Evolutionary conservation across 495 filamentous ascomycete genomes (phyloP).

Genomic region (Penicillium mononematosum): DNA sequence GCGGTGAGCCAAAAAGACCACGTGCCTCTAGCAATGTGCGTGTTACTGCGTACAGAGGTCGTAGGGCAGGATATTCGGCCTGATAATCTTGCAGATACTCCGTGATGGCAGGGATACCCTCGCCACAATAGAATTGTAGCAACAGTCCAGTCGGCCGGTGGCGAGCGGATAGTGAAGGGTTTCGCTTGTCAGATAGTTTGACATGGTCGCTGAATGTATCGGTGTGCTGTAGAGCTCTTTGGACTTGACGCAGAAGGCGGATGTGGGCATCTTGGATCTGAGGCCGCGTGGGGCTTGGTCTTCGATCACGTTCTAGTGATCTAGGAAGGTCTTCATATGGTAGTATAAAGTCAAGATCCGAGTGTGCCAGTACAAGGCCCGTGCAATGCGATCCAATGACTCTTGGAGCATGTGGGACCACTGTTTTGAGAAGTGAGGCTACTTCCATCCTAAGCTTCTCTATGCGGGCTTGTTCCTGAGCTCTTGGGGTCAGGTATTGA

Average conservation of each 20-base stretch:
- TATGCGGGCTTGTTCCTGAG: constrained; percentile 31
- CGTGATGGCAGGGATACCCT: constrained; percentile 33
- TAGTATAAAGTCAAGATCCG: constrained; percentile 51
- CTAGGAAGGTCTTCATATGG: constrained; percentile 26
- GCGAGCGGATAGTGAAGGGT: constrained; percentile 26
- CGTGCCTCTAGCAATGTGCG: constrained; percentile 50
- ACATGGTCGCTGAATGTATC: constrained; percentile 17
- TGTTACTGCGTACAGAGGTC: constrained; percentile 47
- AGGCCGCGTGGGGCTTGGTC: constrained; percentile 35
- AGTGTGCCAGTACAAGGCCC: constrained; percentile 51
- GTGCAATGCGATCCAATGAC: constrained; percentile 53
- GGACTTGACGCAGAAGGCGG: constrained; percentile 25
- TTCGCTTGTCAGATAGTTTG: constrained; percentile 16
- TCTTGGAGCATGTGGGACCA: constrained; percentile 32
- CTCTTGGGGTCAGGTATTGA: constrained; percentile 39
- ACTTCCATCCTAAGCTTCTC: constrained; percentile 32
- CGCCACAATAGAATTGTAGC: constrained; percentile 45
- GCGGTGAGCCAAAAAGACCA: constrained; percentile 43
- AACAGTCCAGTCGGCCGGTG: constrained; percentile 49
- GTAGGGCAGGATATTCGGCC: constrained; percentile 48
- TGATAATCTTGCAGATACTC: constrained; percentile 47
- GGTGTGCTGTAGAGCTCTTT: constrained; percentile 19
- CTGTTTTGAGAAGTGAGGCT: constrained; percentile 16
- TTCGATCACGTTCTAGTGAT: constrained; percentile 22
- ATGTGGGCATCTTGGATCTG: constrained; percentile 25